Evolutionary conservation across 305 asterid genomes (phyloP), one percentile per base, ranked within the genome.

Genomic region (Solanum chacoense): DNA sequence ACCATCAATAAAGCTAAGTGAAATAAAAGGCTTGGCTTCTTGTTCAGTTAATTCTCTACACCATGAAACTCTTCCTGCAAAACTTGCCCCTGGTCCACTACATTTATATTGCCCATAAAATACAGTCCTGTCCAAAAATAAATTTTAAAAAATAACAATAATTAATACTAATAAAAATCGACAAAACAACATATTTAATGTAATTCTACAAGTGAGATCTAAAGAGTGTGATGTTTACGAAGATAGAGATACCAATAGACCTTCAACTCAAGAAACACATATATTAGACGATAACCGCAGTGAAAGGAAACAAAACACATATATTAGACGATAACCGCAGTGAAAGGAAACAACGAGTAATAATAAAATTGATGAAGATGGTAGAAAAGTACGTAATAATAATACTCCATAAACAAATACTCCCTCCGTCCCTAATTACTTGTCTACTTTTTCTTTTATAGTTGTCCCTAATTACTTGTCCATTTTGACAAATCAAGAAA

Each of bases 41-140:
- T 96, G 95, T 59, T 96, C 96, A 31, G 98, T 97, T 3, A 97
- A 92, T 77, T 97, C 98, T 91, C 98, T 94, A 3, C 96, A 94
- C 99, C 99, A 95, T 59, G 99, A 90, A 72, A 97, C 98, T 93
- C 99, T 93, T 87, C 98, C 99, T 84, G 98, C 98, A 94, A 91
- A 96, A 84, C 80, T 94, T 65, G 98, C 98, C 78, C 98, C 99
- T 79, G 92, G 88, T 88, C 99, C 99, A 3, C 89, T 94, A 92
- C 99, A 97, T 89, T 95, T 97, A 93, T 97, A 97, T 89, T 97
- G 99, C 90, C 99, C 99, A 85, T 95, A 97, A 37, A 96, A 97
- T 83, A 96, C 99, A 83, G 99, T 97, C 98, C 99, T 95, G 93
- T 91, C 85, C 80, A 87, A 86, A 38, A 75, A 75, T 6, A 35